Evolutionary conservation across 1,284 basidiomycete genomes (phyloP), one percentile per base, ranked within the genome.

Genomic region (Amylostereum areolatum): DNA sequence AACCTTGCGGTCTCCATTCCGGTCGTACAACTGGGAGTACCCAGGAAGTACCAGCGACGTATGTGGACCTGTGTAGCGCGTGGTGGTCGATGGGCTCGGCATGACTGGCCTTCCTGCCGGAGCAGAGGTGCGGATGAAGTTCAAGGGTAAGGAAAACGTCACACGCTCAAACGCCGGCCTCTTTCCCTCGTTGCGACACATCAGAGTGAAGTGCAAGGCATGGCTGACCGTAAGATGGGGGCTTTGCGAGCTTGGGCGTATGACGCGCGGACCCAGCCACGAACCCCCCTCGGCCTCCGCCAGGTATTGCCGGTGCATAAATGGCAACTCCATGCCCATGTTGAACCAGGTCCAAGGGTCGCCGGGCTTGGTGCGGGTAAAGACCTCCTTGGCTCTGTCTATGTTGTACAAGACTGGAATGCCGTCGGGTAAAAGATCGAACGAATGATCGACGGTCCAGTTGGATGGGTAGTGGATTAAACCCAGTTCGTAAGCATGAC

Each of bases 11-110:
- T 87, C 80, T 18, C 89, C 88, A 56, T 87, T 85, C 25, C 71
- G 59, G 58, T 89, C 68, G 64, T 81, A 91, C 18, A 91, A 71
- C 52, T 88, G 83, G 2, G 83, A 86, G 60, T 91, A 91, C 3
- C 82, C 75, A 2, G 88, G 89, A 11, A 89, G 76, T 47, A 53
- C 25, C 5, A 40, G 30, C 5, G 33, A 10, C n/a, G 50, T n/a
- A 11, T 30, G 36, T 33, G 5, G 50, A 10, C 31, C 31, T 40
- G 40, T 43, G 41, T 6, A 28, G 24, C 41, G 41, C 41, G 12
- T 18, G n/a, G 12, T 39, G n/a, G 27, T 25, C n/a, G 37, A 39
- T 25, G 6, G 47, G 53, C 52, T 60, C 37, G 55, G 43, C 35
- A 47, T 18, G n/a, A 44, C 39, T 8, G 55, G 49, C 28, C n/a